These are phyloP conservation scores for Wickerhamiella nectarea DNA, from an alignment of 805 yeast genomes.

Conservation along the genomic window DNA sequence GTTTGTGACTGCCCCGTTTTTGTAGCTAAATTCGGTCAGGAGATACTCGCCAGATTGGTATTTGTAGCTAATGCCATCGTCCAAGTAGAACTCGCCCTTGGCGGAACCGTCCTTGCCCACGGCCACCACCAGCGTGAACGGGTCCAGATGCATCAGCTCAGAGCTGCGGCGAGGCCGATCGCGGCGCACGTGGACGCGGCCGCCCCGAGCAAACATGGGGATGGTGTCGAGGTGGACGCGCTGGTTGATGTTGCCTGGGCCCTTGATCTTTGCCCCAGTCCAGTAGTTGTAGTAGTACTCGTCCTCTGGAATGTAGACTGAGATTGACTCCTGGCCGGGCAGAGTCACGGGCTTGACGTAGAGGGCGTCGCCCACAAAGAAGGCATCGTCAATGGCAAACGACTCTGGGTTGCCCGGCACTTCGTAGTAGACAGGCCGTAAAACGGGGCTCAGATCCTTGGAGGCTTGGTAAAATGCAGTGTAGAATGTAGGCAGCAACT, in stretches of 20 bases:
- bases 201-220: constrained; percentile 70
- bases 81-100: constrained; percentile 51
- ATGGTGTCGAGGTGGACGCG: constrained; percentile 42
- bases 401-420: constrained; percentile 28
- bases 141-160: constrained; percentile 61
- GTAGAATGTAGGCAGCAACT: constrained; percentile 63
- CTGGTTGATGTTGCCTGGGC: constrained; percentile 13
- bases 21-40: constrained; percentile 29
- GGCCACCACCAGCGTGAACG: constrained; percentile 61
- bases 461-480: constrained; percentile 61
- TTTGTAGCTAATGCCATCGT: constrained; percentile 68
- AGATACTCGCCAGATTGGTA: constrained; percentile 40
- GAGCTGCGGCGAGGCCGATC: constrained; percentile 72
- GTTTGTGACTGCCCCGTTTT: constrained; percentile 18
- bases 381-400: constrained; percentile 65
- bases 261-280: constrained; percentile 14
- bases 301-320: constrained; percentile 37
- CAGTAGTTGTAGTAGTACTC: constrained; percentile 29
- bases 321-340: constrained; percentile 32
- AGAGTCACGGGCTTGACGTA: constrained; percentile 69
- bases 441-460: constrained; percentile 49
- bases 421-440: constrained; percentile 28
- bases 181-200: constrained; percentile 52
- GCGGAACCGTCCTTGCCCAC: constrained; percentile 37
- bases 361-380: constrained; percentile 55